Evolutionary conservation across 1,139 yeast species (phyloP).

Genomic region (Candida anutae): DNA sequence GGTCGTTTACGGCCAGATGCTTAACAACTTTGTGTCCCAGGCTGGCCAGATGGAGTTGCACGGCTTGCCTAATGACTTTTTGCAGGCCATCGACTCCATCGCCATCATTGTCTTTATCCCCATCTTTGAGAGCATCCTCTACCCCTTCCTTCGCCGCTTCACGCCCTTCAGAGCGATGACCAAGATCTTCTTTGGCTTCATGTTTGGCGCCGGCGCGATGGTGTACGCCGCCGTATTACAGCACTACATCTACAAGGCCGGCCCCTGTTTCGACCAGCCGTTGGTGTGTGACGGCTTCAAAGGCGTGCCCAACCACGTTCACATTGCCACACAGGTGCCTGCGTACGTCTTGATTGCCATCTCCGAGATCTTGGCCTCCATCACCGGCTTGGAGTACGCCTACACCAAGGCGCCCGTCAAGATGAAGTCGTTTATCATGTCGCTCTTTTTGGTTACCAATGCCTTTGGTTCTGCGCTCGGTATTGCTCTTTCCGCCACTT

Average conservation of each 20-base stretch:
- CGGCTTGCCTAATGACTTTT: conserved; percentile 58
- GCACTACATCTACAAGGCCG: conserved; percentile 59
- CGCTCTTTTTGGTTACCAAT: conserved; percentile 51
- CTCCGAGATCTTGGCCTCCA: conserved; percentile 58
- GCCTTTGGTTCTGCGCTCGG: conserved; percentile 69
- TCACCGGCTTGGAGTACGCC: conserved; percentile 64
- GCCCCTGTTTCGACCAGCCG: conserved; percentile 71
- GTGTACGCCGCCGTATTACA: conserved; percentile 79
- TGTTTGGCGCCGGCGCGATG: conserved; percentile 64
- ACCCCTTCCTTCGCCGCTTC: conserved; percentile 46
- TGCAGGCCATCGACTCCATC: conserved; percentile 57
- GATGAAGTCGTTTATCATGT: conserved; percentile 63
- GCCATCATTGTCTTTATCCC: conserved; percentile 59
- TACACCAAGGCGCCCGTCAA: conserved; percentile 61
- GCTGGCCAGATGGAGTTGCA: conserved; percentile 60
- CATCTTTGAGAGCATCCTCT: conserved; percentile 42
- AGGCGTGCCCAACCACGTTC: conserved; percentile 42
- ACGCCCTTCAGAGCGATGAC: conserved; percentile 64
- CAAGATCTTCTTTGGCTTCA: conserved; percentile 69
- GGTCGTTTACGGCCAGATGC: conserved; percentile 63
- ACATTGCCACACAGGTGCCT: conserved; percentile 58
- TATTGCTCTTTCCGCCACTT: conserved; percentile 60
- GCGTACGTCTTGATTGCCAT: conserved; percentile 56
- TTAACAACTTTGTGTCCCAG: conserved; percentile 55
- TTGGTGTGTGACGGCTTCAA: conserved; percentile 22